These are phyloP conservation scores for Geotrichum cucujoidarum DNA, from an alignment of 1,139 yeast species.

Conservation along the genomic window DNA sequence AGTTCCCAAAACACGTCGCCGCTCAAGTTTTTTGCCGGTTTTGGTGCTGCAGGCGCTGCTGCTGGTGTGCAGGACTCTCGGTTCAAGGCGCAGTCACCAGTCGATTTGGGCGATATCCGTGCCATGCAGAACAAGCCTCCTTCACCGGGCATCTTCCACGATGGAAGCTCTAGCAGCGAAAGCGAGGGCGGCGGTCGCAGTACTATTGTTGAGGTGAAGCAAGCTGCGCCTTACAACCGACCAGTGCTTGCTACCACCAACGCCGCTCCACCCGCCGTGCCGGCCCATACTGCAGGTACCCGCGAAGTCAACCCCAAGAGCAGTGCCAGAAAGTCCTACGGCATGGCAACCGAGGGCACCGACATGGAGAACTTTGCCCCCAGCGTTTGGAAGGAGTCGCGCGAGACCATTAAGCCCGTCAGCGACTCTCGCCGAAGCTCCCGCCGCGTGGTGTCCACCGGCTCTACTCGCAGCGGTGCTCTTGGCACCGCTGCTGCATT, in stretches of 20 bases:
- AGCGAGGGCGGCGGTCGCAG: background rate
- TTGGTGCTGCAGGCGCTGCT: background rate
- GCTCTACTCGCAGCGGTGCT: too few species aligned
- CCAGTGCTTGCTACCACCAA: background rate
- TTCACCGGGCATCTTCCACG: slow-evolving; percentile 3
- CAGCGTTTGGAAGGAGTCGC: background rate
- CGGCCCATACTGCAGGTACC: background rate
- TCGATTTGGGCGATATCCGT: background rate
- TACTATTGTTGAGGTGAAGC: background rate
- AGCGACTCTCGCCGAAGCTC: background rate
- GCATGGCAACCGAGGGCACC: background rate
- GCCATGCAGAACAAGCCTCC: too few species aligned
- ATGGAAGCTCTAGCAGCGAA: slow-evolving; percentile 4
- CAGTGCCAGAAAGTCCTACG: background rate
- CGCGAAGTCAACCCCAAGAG: background rate
- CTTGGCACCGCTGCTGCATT: too few species aligned
- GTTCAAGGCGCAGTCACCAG: background rate
- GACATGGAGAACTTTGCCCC: slow-evolving; percentile 4
- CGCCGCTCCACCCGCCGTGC: background rate
- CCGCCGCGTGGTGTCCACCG: background rate
- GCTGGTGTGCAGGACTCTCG: background rate
- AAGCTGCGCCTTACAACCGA: background rate
- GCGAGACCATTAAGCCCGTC: background rate
- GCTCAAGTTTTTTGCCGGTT: background rate
- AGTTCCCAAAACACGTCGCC: background rate